Percentiles rank a stretch among this genome's conserved stretches.
Evolutionary conservation across 495 filamentous ascomycete species (phyloP).

Genomic region (Penicillium lagena): DNA sequence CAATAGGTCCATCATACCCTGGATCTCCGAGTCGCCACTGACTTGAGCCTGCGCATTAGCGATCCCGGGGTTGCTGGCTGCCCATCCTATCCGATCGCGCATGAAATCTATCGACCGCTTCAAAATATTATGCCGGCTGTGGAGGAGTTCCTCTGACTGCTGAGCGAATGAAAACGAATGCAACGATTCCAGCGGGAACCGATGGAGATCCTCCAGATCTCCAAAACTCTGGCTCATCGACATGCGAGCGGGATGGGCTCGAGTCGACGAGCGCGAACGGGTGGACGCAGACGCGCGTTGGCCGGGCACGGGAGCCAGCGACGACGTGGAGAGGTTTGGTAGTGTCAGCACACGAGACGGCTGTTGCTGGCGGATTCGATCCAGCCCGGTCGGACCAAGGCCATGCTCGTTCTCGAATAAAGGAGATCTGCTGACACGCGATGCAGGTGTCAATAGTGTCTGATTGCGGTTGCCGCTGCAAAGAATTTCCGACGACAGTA

Average conservation of each 20-base stretch:
- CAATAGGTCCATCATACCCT: slow-evolving; percentile 85
- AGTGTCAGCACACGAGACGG: slow-evolving; percentile 58
- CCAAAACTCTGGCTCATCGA: slow-evolving; percentile 59
- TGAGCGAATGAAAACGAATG: slow-evolving; percentile 99
- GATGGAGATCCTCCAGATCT: slow-evolving; percentile 79
- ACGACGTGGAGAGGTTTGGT: slow-evolving; percentile 59
- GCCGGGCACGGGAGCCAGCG: slow-evolving; percentile 40
- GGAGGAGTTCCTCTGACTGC: slow-evolving; percentile 84
- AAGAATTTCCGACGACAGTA: slow-evolving; percentile 22
- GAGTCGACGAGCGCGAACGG: slow-evolving; percentile 43
- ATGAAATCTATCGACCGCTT: slow-evolving; percentile 97
- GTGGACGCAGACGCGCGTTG: slow-evolving; percentile 59
- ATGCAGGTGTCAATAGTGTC: slow-evolving; percentile 40
- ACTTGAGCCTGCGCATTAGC: slow-evolving; percentile 76
- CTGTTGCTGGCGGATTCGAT: slow-evolving; percentile 86
- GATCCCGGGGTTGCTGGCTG: slow-evolving; percentile 53
- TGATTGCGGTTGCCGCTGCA: neutral
- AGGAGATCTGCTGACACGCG: slow-evolving; percentile 49
- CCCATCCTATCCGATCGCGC: slow-evolving; percentile 88
- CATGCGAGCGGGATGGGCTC: slow-evolving; percentile 47
- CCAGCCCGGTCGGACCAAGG: slow-evolving; percentile 67
- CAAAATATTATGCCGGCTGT: slow-evolving; percentile 86
- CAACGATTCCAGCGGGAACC: slow-evolving; percentile 91
- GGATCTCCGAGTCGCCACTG: slow-evolving; percentile 77
- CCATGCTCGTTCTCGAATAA: slow-evolving; percentile 58